A percentile compares a stretch with the other conserved stretches of the same genome.
phyloP scores from a whole-genome alignment of 2,329 filamentous ascomycete species.

The Intubia oerlemansii region DNA sequence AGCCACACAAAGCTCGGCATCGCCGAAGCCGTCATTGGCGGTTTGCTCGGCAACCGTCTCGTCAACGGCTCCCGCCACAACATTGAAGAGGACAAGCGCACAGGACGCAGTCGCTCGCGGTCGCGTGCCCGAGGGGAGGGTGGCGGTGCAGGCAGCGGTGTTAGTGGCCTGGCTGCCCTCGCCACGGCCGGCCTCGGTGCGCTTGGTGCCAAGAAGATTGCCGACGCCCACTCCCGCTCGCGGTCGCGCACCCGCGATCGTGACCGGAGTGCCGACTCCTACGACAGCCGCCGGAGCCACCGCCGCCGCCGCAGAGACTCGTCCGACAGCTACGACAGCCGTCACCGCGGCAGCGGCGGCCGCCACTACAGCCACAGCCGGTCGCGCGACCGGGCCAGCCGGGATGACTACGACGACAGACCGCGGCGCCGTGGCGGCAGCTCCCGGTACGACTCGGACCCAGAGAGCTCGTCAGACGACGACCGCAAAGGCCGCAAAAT shows the following conservation, averaged over 20 bases:
- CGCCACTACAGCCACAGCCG: constrained; percentile 14
- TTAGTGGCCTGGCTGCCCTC: constrained; percentile 35
- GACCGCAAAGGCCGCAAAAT: constrained; percentile 31
- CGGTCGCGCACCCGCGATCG: too few species aligned
- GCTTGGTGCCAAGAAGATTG: constrained; percentile 37
- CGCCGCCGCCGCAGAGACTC: constrained; percentile 11
- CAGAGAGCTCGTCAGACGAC: constrained; percentile 36
- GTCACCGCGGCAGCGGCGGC: constrained; percentile 15
- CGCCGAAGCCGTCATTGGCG: constrained; percentile 71
- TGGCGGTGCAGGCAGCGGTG: constrained; percentile 20
- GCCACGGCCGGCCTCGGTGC: constrained; percentile 41
- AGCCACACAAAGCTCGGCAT: constrained; percentile 68
- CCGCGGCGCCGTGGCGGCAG: constrained; percentile 17
- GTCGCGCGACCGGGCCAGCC: too few species aligned
- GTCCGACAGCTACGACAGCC: constrained; percentile 20
- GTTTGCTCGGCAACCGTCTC: constrained; percentile 66
- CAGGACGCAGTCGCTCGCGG: constrained; percentile 46
- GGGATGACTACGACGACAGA: constrained; percentile 26
- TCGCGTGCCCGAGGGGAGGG: constrained; percentile 29
- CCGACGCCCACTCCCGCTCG: constrained; percentile 27
- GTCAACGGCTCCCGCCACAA: constrained; percentile 57
- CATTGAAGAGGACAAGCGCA: constrained; percentile 37
- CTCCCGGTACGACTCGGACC: constrained; percentile 29
- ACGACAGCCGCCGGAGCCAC: constrained; percentile 18
- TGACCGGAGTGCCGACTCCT: constrained; percentile 24